phyloP scores from a whole-genome alignment of 345 rosid species.

The Sapria himalayana region DNA sequence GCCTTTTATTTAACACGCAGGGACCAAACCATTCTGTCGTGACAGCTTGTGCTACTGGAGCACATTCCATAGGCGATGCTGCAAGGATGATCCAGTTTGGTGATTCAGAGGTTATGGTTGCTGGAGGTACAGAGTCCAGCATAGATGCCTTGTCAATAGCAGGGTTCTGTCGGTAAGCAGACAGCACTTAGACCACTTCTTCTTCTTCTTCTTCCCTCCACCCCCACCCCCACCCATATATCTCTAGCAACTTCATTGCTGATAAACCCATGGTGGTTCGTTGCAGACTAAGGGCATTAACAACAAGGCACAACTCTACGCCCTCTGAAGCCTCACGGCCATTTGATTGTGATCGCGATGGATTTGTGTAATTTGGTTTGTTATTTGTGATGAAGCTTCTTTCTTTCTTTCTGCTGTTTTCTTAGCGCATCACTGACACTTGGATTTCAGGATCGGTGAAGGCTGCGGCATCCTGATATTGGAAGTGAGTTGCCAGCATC shows the following conservation, averaged over 20 bases:
- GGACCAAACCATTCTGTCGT: slow-evolving; percentile 99
- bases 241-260: slow-evolving; percentile 3
- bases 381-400: background rate
- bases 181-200: too few relatives aligned
- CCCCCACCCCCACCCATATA: too few relatives aligned
- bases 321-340: slow-evolving; percentile 91
- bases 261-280: slow-evolving; percentile 4
- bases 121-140: slow-evolving; percentile 93
- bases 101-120: slow-evolving; percentile 86
- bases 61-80: slow-evolving; percentile 95
- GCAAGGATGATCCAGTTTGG: slow-evolving; percentile 95
- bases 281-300: slow-evolving; percentile 73
- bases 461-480: slow-evolving; percentile 70
- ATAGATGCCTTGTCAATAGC: slow-evolving; percentile 91
- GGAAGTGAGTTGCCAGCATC: slow-evolving; percentile 40
- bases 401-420: slow-evolving; percentile 3
- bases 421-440: slow-evolving; percentile 8
- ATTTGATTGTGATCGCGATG: slow-evolving; percentile 81
- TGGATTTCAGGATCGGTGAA: slow-evolving; percentile 70
- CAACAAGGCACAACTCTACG: slow-evolving; percentile 47
- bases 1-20: too few relatives aligned
- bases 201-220: too few relatives aligned
- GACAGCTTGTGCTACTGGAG: slow-evolving; percentile 97
- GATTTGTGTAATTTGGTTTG: slow-evolving; percentile 54
- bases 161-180: slow-evolving; percentile 72